Evolutionary conservation across 1,139 yeast genomes (phyloP).

Genomic region (Fermentozyma sake): DNA sequence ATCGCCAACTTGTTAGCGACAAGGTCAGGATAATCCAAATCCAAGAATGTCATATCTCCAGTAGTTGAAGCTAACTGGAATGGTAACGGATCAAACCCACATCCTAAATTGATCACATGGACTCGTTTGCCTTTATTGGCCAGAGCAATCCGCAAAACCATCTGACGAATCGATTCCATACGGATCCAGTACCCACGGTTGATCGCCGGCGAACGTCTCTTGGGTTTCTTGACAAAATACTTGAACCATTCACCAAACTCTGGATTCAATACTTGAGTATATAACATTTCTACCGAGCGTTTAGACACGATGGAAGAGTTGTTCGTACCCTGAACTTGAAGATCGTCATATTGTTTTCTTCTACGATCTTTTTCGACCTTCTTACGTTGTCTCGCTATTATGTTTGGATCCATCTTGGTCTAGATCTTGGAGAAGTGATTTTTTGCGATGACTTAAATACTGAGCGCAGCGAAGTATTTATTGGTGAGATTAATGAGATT

Average conservation of each 20-base stretch:
- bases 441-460: conserved; percentile 1
- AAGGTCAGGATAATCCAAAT: conserved; percentile 73
- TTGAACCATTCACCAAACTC: conserved; percentile 42
- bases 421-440: conserved; percentile 1
- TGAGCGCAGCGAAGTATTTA: too few species aligned
- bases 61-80: conserved; percentile 44
- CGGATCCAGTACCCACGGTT: conserved; percentile 84
- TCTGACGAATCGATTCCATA: conserved; percentile 61
- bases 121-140: conserved; percentile 17
- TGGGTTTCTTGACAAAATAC: conserved; percentile 62
- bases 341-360: conserved; percentile 49
- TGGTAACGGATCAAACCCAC: conserved; percentile 80
- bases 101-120: conserved; percentile 66
- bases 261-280: conserved; percentile 40
- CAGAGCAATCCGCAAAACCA: conserved; percentile 43
- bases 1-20: conserved; percentile 49
- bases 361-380: conserved; percentile 47
- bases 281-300: conserved; percentile 70
- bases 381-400: conserved; percentile 23
- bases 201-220: conserved; percentile 74
- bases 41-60: conserved; percentile 48
- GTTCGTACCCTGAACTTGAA: conserved; percentile 76
- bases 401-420: conserved; percentile 10
- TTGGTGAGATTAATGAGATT: too few species aligned
- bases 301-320: conserved; percentile 82